phyloP scores from a whole-genome alignment of 176 grass and related monocot genomes.

The Juncus effusus region DNA sequence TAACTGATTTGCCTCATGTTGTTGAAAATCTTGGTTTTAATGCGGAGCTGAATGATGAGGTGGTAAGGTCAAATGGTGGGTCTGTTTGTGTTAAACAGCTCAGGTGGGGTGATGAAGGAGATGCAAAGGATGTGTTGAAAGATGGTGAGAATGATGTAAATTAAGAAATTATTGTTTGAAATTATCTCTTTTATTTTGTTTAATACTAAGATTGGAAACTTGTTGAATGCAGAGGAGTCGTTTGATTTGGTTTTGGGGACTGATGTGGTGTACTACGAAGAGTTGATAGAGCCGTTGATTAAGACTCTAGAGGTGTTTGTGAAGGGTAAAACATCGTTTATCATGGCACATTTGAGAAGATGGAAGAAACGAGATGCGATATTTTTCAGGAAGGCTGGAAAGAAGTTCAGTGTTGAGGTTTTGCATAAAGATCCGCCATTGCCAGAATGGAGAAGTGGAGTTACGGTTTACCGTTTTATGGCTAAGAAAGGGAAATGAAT shows the following conservation, averaged over 20 bases:
- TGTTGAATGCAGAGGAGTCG: not conserved
- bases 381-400: constrained; percentile 81
- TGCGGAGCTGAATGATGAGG: constrained; percentile 45
- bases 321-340: constrained; percentile 54
- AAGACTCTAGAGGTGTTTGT: constrained; percentile 68
- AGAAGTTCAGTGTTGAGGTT: constrained; percentile 57
- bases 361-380: constrained; percentile 83
- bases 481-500: constrained; percentile 35
- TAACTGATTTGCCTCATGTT: constrained; percentile 65
- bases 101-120: constrained; percentile 23
- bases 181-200: too few relatives aligned
- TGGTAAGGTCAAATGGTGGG: constrained; percentile 43
- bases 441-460: constrained; percentile 56
- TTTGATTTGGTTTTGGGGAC: constrained; percentile 77
- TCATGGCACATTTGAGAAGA: constrained; percentile 91
- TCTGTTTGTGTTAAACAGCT: constrained; percentile 50
- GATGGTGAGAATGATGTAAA: too few relatives aligned
- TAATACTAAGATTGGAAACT: too few relatives aligned
- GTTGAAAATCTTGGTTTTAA: constrained; percentile 82
- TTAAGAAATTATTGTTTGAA: too few relatives aligned
- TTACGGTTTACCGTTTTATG: constrained; percentile 54
- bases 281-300: constrained; percentile 69
- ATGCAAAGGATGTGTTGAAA: not conserved
- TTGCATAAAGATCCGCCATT: constrained; percentile 65
- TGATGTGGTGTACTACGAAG: constrained; percentile 86